These are phyloP conservation scores for Kregervanrija pseudodelftensis DNA, from an alignment of 805 yeast genomes.

Conservation along the genomic window DNA sequence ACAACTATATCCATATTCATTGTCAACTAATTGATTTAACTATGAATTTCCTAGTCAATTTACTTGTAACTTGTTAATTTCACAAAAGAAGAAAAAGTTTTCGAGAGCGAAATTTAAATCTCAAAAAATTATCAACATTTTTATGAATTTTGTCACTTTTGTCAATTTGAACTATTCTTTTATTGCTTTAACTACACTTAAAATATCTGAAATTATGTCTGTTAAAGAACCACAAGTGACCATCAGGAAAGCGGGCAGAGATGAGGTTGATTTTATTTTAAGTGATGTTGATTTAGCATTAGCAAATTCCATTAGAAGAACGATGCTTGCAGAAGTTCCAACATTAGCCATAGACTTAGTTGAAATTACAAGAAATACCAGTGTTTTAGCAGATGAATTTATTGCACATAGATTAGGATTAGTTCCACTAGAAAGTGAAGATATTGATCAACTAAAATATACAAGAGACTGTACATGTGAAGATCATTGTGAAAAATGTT, in stretches of 20 bases:
- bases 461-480: slow-evolving; percentile 97
- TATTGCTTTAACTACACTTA: background rate
- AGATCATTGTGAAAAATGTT: slow-evolving; percentile 92
- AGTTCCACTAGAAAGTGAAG: slow-evolving; percentile 79
- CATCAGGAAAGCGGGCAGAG: slow-evolving; percentile 77
- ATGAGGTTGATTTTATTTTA: slow-evolving; percentile 84
- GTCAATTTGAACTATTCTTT: background rate
- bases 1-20: slow-evolving; percentile 16
- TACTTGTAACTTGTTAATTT: background rate
- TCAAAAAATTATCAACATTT: background rate
- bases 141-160: background rate
- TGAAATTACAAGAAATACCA: slow-evolving; percentile 86
- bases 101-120: background rate
- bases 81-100: background rate
- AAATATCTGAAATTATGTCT: slow-evolving; percentile 7
- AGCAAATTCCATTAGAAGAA: slow-evolving; percentile 88
- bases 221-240: slow-evolving; percentile 68
- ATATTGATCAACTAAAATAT: slow-evolving; percentile 77
- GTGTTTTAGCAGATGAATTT: slow-evolving; percentile 95
- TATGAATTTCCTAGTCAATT: background rate
- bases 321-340: slow-evolving; percentile 94
- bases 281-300: slow-evolving; percentile 82
- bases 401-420: slow-evolving; percentile 90
- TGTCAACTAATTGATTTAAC: background rate
- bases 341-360: slow-evolving; percentile 95